Conservation (phyloP, 2,329 filamentous ascomycete genomes). For the Magnaporthiopsis rhizophila region DNA sequence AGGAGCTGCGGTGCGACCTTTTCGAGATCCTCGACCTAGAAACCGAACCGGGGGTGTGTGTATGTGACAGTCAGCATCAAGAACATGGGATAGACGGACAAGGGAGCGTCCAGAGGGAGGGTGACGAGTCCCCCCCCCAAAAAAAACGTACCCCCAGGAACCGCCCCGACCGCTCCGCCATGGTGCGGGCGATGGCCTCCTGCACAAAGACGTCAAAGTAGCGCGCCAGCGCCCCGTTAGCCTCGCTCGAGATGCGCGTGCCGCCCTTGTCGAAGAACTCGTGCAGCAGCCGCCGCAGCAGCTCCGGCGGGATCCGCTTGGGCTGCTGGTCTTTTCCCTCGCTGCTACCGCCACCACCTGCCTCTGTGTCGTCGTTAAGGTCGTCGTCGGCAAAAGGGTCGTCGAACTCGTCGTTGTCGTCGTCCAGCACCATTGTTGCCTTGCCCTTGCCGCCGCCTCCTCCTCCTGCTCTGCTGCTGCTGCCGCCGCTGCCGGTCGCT, state of each 20-base stretch:
- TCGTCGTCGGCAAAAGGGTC: conserved; percentile 13
- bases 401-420: conserved; percentile 14
- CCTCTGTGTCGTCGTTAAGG: conserved; percentile 23
- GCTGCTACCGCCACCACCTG: conserved; percentile 12
- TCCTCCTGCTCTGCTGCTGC: neutral
- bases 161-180: conserved; percentile 59
- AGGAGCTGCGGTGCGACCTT: conserved; percentile 78
- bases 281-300: conserved; percentile 70
- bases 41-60: no score
- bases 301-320: conserved; percentile 58
- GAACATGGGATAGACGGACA: no score
- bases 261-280: conserved; percentile 67
- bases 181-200: conserved; percentile 76
- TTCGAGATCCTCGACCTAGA: conserved; percentile 78
- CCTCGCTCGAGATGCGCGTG: conserved; percentile 68
- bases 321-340: conserved; percentile 18
- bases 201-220: conserved; percentile 89
- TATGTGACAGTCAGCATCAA: neutral
- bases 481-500: neutral
- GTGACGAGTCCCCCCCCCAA: no score
- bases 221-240: conserved; percentile 67
- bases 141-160: conserved; percentile 61
- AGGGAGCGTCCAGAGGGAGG: no score
- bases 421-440: neutral
- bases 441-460: conserved; percentile 15